A percentile compares a stretch with the other conserved stretches of the same genome.
These are phyloP conservation scores for Heliamphora exappendiculata DNA, from an alignment of 148 eudicot species.

Conservation along the genomic window DNA sequence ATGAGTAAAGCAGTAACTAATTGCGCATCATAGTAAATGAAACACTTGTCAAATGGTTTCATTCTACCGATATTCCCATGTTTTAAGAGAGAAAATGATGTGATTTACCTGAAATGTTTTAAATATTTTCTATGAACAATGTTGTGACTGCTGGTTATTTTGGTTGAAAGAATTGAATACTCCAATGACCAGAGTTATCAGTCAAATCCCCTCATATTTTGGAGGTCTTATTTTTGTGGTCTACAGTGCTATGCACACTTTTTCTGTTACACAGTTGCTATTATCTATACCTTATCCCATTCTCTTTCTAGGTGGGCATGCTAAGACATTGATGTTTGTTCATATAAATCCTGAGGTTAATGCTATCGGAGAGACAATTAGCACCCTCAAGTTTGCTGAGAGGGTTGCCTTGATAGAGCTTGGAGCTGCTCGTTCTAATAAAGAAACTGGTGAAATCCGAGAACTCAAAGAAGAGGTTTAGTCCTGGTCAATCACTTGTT, in stretches of 20 bases:
- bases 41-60: neutral
- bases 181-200: neutral
- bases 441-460: slow-evolving; percentile 79
- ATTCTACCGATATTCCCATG: neutral
- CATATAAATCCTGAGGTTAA: slow-evolving; percentile 81
- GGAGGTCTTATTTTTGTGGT: neutral
- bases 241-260: neutral
- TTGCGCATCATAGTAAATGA: neutral
- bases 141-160: neutral
- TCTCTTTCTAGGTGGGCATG: slow-evolving; percentile 73
- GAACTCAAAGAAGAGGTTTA: slow-evolving; percentile 87
- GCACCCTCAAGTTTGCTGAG: slow-evolving; percentile 93
- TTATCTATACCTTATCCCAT: slow-evolving; percentile 12
- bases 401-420: slow-evolving; percentile 90
- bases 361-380: slow-evolving; percentile 81
- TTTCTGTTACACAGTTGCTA: neutral
- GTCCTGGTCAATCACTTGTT: slow-evolving; percentile 7
- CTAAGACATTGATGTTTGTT: slow-evolving; percentile 95
- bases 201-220: neutral
- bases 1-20: neutral
- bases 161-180: neutral
- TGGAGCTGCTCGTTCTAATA: slow-evolving; percentile 86
- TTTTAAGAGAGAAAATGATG: too few relatives aligned
- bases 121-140: neutral
- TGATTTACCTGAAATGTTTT: neutral